These are phyloP conservation scores for Trichoderma sp. DNA, from an alignment of 2,329 filamentous ascomycete species.

Conservation along the genomic window DNA sequence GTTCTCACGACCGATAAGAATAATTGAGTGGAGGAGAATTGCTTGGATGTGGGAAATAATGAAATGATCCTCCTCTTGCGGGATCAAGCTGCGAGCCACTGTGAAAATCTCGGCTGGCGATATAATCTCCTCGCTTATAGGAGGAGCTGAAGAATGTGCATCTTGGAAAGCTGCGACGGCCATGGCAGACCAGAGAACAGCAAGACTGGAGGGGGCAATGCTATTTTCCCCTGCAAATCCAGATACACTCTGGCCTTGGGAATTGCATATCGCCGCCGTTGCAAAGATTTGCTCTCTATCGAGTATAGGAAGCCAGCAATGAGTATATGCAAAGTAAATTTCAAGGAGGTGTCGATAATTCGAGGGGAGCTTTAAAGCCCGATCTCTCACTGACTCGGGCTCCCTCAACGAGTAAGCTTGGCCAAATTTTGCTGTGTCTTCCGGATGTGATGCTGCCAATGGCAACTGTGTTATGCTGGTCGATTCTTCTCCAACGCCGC, in stretches of 20 bases:
- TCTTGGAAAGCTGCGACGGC: slow-evolving; percentile 7
- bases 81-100: slow-evolving; percentile 3
- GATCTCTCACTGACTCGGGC: background rate
- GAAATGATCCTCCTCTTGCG: background rate
- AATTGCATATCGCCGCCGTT: background rate
- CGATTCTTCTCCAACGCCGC: background rate
- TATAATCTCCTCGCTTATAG: background rate
- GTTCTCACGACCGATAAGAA: slow-evolving; percentile 1
- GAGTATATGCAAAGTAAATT: slow-evolving; percentile 15
- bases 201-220: background rate
- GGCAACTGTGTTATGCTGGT: background rate
- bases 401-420: background rate
- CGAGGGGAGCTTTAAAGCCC: background rate
- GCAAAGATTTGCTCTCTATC: background rate
- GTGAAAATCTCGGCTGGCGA: background rate
- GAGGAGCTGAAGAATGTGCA: slow-evolving; percentile 6
- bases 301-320: slow-evolving; percentile 11
- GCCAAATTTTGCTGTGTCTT: background rate
- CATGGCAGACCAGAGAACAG: slow-evolving; percentile 11
- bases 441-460: background rate
- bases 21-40: slow-evolving; percentile 3
- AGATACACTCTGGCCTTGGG: background rate
- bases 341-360: background rate
- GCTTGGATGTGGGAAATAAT: background rate
- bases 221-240: background rate